Evolutionary conservation across 2,329 filamentous ascomycete genomes (phyloP), one percentile per base, ranked within the genome.

Genomic region (Cadophora malorum): DNA sequence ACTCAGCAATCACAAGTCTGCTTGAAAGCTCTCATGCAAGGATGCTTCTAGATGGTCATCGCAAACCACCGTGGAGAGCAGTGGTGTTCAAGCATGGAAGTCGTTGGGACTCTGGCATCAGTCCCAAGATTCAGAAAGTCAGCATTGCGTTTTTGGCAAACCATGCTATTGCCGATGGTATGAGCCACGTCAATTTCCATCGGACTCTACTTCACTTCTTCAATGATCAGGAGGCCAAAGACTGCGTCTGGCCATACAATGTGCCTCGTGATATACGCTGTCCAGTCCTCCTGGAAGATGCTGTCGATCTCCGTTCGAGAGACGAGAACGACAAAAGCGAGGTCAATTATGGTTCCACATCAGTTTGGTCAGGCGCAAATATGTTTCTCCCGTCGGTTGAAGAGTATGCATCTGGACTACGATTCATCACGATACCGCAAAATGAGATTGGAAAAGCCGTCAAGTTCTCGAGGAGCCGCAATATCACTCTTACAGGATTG

Each of bases 121-220:
- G 4, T 12, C 10, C 38, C 47, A 10, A 49, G 19, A 23, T 31
- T 14, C 58, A 61, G 25, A 47, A 49, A 61, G 25, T 61, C 25
- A 61, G 58, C 45, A 61, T 61, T 31, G 38, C 58, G 7, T 61
- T 49, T 21, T 38, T 61, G 7, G 38, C 41, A 12, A 49, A 61
- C 25, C 58, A 61, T 49, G 58, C 58, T 10, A 49, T 49, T 61
- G 58, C 58, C 14, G 58, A 61, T 10, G 38, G 58, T 16, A 19
- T 61, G 38, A 61, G 58, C 25, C 58, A 49, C 23, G 23, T 61
- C 14, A 61, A 47, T 38, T 49, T 61, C 38, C 58, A 61, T 49
- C 58, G 58, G 25, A 47, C 58, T 33, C 14, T 61, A 19, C 41
- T 61, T 31, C 56, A 49, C 14, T 61, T 61, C 25, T 61, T 61